phyloP scores from a whole-genome alignment of 129 eudicot genomes.

The Logfia minima region DNA sequence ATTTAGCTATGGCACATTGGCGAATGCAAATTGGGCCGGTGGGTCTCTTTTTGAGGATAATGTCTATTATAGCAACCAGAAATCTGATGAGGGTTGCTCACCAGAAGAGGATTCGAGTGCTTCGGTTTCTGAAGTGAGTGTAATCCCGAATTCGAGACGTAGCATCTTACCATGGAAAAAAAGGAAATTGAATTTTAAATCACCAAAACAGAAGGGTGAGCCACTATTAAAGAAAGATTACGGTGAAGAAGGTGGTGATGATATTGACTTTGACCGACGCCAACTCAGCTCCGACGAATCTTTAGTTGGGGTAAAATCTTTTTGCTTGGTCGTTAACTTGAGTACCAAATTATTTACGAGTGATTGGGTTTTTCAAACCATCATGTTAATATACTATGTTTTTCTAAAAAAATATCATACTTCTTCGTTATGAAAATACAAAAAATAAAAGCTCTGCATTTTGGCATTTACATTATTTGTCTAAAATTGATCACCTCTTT shows the following conservation, averaged over 20 bases:
- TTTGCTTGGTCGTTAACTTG: neutral
- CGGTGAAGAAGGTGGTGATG: constrained; percentile 99
- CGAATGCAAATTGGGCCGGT: constrained; percentile 73
- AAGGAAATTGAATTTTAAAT: constrained; percentile 77
- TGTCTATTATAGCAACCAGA: constrained; percentile 79
- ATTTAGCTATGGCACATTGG: constrained; percentile 82
- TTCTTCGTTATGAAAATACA: neutral
- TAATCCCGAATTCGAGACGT: constrained; percentile 51
- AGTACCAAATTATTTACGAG: neutral
- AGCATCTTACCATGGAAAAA: constrained; percentile 92
- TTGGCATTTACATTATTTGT: neutral
- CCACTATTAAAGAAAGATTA: constrained; percentile 80
- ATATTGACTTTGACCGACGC: constrained; percentile 95
- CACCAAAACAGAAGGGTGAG: constrained; percentile 93
- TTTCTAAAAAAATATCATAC: neutral
- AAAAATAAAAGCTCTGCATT: neutral
- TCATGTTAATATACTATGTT: neutral
- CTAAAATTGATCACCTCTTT: neutral
- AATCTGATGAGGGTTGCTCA: constrained; percentile 71
- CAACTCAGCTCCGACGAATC: constrained; percentile 96
- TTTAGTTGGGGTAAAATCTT: constrained; percentile 50
- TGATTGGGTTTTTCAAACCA: neutral
- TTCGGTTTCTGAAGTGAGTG: constrained; percentile 41
- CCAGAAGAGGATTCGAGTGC: constrained; percentile 42
- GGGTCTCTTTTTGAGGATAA: constrained; percentile 62